A percentile compares a stretch with the other conserved stretches of the same genome.
These are phyloP conservation scores for Isatis tinctoria DNA, from an alignment of 345 rosid species.

Conservation along the genomic window DNA sequence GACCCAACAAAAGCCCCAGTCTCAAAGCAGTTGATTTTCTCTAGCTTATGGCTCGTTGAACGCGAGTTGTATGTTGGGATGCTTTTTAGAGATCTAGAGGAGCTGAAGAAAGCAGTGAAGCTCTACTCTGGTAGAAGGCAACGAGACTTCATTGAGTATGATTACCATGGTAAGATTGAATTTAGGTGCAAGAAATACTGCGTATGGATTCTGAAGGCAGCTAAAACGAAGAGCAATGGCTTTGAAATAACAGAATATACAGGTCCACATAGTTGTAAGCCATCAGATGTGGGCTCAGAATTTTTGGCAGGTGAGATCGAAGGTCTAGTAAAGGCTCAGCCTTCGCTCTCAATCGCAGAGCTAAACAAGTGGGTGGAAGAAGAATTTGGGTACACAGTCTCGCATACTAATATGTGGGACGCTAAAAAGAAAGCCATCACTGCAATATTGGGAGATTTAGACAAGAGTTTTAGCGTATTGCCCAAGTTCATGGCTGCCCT, in stretches of 20 bases:
- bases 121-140: background rate
- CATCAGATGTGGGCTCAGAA: too few relatives aligned
- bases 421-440: conserved; percentile 5
- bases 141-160: background rate
- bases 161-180: too few relatives aligned
- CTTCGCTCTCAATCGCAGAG: background rate
- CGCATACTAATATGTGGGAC: background rate
- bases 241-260: too few relatives aligned
- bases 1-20: too few relatives aligned
- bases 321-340: background rate
- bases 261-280: too few relatives aligned
- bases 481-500: conserved; percentile 14
- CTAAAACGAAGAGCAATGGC: too few relatives aligned
- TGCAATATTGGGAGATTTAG: background rate
- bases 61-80: background rate
- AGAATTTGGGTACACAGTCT: background rate
- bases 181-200: too few relatives aligned
- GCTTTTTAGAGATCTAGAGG: background rate
- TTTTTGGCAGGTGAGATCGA: too few relatives aligned
- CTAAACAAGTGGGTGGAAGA: background rate
- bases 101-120: background rate
- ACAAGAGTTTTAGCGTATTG: background rate
- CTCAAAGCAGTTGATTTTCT: background rate
- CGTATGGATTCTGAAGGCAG: too few relatives aligned
- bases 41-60: background rate